Evolutionary conservation across 2,329 filamentous ascomycete genomes (phyloP), one percentile per base, ranked within the genome.

Genomic region (Cadophora gregata): DNA sequence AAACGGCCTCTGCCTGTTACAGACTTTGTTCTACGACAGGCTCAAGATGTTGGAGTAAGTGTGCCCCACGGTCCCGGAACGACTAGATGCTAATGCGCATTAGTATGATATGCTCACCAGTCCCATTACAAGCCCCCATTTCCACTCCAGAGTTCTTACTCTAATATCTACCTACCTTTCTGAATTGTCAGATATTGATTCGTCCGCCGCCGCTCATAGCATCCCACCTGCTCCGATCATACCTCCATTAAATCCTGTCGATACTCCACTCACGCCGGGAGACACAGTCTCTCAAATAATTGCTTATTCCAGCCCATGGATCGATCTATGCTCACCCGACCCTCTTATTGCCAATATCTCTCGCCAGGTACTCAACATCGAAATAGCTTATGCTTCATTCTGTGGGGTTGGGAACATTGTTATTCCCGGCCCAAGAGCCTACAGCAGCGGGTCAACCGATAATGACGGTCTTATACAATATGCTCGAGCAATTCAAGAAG

Each of bases 351-450:
- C 93, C 8, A 92, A 92, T 77, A 85, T 98, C 66, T 97, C 95
- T 42, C 88, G 92, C 53, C 95, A 97, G 80, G 91, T 97, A 7
- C 83, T 99, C 70, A 93, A 93, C 77, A 85, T 97, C 47, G 96
- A 99, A 78, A 86, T 98, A 58, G 92, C 93, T 59, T 99, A 97
- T 80, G 96, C 96, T 70, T 94, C 93, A 69, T 99, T 98, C 80
- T 97, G 93, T 75, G 96, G 96, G 42, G 86, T 96, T 58, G 88
- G 89, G 64, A 96, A 91, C 78, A 84, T 98, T 66, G 82, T 98
- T 60, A 83, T 99, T 33, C 89, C 90, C 1, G 93, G 93, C 0
- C 96, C 96, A 3, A 86, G 86, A 70, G 80, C 87, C 16, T 86
- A 90, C 70, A 84, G 85, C 65, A 84, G 83, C 50, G 72, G 64